Conservation (phyloP, 1,284 basidiomycete genomes). For the Trichosporon coremiiforme region DNA sequence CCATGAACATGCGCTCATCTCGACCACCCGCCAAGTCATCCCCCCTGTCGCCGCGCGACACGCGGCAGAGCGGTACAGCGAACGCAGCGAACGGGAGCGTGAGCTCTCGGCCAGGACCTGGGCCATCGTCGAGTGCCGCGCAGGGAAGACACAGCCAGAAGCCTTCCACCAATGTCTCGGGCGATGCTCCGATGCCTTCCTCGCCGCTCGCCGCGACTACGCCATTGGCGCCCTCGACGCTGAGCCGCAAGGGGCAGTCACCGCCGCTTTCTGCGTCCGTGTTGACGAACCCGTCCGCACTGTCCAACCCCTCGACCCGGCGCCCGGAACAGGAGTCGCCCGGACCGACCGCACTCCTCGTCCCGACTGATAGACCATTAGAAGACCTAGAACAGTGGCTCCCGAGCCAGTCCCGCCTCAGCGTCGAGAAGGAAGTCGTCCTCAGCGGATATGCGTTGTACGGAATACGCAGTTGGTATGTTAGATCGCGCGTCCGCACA, state of each 20-base stretch:
- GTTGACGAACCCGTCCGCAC: background rate
- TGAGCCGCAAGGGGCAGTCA: background rate
- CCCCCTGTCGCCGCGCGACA: background rate
- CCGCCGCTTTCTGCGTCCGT: background rate
- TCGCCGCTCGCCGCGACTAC: background rate
- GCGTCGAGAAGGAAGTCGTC: slow-evolving; percentile 45
- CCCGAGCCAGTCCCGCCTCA: slow-evolving; percentile 39
- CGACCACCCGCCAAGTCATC: background rate
- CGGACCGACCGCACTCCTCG: slow-evolving; percentile 33
- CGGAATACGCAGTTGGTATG: slow-evolving; percentile 48
- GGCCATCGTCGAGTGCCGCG: no score
- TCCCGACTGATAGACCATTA: slow-evolving; percentile 46
- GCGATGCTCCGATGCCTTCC: slow-evolving; percentile 3
- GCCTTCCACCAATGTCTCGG: background rate
- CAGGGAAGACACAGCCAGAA: background rate
- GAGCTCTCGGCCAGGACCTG: background rate
- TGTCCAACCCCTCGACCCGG: background rate
- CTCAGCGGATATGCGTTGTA: slow-evolving; percentile 49
- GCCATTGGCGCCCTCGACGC: background rate
- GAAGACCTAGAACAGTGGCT: slow-evolving; percentile 52
- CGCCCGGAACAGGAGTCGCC: slow-evolving; percentile 18
- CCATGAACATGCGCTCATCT: background rate
- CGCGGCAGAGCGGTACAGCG: background rate
- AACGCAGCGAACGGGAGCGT: slow-evolving; percentile 1
- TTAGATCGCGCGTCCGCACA: slow-evolving; percentile 23